Evolutionary conservation across 2,329 filamentous ascomycete species (phyloP), one percentile per base, ranked within the genome.

Genomic region (Clarireedia paspali): DNA sequence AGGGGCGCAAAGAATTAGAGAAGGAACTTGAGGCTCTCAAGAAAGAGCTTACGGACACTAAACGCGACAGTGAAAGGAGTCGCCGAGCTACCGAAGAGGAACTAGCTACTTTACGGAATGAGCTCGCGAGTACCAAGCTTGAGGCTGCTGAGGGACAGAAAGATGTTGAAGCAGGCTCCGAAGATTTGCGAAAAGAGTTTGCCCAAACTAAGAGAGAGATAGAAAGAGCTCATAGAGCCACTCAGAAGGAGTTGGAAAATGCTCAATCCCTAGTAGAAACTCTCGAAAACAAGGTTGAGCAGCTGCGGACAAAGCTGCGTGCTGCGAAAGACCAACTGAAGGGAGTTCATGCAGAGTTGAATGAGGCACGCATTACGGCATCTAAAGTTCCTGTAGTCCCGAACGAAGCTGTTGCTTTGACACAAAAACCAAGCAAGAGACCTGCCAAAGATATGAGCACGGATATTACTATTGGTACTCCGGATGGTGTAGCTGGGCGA

Each of bases 291-390:
- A 68, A 66, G 1, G 46, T 76, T 5, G 67, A 65, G 4, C 63
- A 67, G 74, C 57, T 68, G 38, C 56, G 59, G 17, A 66, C 60
- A 10, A 68, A 68, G 48, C 72, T 92, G 20, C 82, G 82, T 52
- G 76, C 81, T 9, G 79, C 82, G 0, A 89, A 90, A 59, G 82
- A 87, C 34, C 84, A 89, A 66, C 78, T 94, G 26, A 90, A 89
- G 67, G 80, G 85, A 66, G 76, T 76, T 39, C 78, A 84, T 60
- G 71, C 70, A 42, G 76, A 76, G 26, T 51, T 65, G 9, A 56
- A n/a, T 9, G 73, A 77, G 54, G 65, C 66, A 34, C 65, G 68
- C 12, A 67, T 63, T 12, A 66, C 70, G 45, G 64, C 67, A 27
- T 57, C 61, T 4, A 64, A 65, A 48, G 24, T 45, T 14, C 39